These are phyloP conservation scores for Talaromyces trachyspermus DNA, from an alignment of 495 filamentous ascomycete genomes.

Conservation along the genomic window DNA sequence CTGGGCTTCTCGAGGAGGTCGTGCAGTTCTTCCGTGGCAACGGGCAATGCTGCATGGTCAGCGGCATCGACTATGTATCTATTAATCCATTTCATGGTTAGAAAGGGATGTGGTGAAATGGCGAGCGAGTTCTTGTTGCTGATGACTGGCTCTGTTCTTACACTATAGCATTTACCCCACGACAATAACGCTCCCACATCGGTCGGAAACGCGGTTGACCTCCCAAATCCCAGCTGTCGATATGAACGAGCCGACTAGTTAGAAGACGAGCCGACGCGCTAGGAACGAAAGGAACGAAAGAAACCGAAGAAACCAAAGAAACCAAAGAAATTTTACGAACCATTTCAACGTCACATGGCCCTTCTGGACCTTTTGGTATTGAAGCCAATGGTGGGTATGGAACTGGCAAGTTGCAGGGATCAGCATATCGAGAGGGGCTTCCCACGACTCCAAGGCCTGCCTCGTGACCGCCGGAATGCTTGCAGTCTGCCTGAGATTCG, in stretches of 20 bases:
- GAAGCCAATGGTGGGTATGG: slow-evolving; percentile 96
- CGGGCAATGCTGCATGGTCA: slow-evolving; percentile 70
- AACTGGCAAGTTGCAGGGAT: slow-evolving; percentile 46
- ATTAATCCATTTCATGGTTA: slow-evolving; percentile 10
- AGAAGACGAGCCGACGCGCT: no score
- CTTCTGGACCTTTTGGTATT: slow-evolving; percentile 98
- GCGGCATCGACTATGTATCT: slow-evolving; percentile 94
- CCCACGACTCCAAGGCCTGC: neutral
- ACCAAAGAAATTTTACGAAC: no score
- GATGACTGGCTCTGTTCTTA: slow-evolving; percentile 26
- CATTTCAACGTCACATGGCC: slow-evolving; percentile 98
- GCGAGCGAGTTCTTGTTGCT: slow-evolving; percentile 1
- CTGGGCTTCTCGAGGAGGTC: slow-evolving; percentile 76
- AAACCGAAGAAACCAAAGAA: no score
- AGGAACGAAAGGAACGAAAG: neutral
- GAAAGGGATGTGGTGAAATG: slow-evolving; percentile 8
- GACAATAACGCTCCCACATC: slow-evolving; percentile 99
- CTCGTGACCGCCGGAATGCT: slow-evolving; percentile 7
- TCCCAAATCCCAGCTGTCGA: slow-evolving; percentile 81
- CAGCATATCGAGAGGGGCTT: slow-evolving; percentile 4
- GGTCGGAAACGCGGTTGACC: slow-evolving; percentile 94
- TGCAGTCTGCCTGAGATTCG: slow-evolving; percentile 7
- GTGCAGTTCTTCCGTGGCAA: slow-evolving; percentile 88
- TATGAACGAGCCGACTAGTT: no score
- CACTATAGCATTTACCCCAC: slow-evolving; percentile 96